Evolutionary conservation across 768 basidiomycete genomes (phyloP), one percentile per base, ranked within the genome.

Genomic region (Trametes cingulata): DNA sequence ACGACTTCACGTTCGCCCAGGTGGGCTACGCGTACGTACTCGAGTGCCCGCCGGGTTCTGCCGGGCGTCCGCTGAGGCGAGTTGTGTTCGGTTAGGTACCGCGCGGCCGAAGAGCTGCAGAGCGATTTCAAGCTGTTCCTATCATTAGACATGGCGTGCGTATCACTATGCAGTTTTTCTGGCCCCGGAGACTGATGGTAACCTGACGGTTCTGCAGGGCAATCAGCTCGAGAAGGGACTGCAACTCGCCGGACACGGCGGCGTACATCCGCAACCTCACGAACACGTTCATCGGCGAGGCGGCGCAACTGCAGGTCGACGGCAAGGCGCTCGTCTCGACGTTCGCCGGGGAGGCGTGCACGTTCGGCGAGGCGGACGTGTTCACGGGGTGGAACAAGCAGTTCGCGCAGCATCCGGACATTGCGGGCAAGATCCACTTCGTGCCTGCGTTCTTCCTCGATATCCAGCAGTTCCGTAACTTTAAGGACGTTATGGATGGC

Each of bases 121-220:
- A 65, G 65, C 7, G 63, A 45, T 45, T 77, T 85, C 71, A 83
- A 87, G 68, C 75, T 93, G 48, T 91, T 91, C 73, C 66, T 92
- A 58, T 90, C 87, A 12, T 82, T 92, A 46, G 91, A 93, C 68
- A 91, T 90, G 90, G 75, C 83, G 85, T 88, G 67, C 65, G 78
- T 20, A 3, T 19, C 80, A 53, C 51, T 29, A 50, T 41, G 6
- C 6, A 33, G 29, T n/a, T n/a, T n/a, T 46, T 33, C 9, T 36
- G 27, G 29, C 3, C 14, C 12, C 9, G 9, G n/a, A 46, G 47
- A 20, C 25, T 9, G 20, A 40, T 2, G 33, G 13, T n/a, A 53
- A 6, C 40, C 17, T 43, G 13, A 6, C 49, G 3, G 8, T 22
- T 20, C 10, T 42, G 29, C 37, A 75, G 72, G 29, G 67, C 65